Evolutionary conservation across 164 flowering plant species (phyloP).

Genomic region (Stephania yunnanensis): DNA sequence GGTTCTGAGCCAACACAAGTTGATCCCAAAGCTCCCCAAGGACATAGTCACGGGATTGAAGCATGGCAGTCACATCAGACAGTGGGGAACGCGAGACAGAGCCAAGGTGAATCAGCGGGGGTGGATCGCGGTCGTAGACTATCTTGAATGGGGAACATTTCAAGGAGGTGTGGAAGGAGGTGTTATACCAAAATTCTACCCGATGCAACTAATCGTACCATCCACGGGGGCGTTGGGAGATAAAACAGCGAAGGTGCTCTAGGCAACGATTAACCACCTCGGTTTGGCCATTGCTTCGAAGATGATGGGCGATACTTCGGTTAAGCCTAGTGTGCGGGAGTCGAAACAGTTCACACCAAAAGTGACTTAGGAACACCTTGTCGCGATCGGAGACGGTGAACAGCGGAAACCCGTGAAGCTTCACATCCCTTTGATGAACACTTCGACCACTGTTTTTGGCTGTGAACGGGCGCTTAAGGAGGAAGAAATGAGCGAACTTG

Average conservation of each 20-base stretch:
- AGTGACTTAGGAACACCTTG: no score
- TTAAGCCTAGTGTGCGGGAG: background rate
- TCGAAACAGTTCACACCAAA: no score
- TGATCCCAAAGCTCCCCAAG: background rate
- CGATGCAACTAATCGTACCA: background rate
- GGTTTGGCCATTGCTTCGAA: background rate
- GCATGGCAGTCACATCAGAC: background rate
- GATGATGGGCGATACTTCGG: background rate
- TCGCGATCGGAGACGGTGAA: no score
- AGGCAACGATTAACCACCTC: background rate
- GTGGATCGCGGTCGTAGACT: no score
- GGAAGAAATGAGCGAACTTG: no score
- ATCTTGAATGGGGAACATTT: background rate
- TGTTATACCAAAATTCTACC: constrained; percentile 7
- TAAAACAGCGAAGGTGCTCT: background rate
- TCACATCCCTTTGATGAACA: no score
- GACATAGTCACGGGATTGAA: background rate
- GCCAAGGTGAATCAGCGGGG: background rate
- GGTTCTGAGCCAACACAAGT: background rate
- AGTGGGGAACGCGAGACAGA: background rate
- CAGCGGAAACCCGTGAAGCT: no score
- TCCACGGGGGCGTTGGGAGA: background rate
- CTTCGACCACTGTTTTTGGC: no score
- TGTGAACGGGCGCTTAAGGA: no score
- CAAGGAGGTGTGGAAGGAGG: background rate